phyloP scores from a whole-genome alignment of 2,329 filamentous ascomycete species.

The Endothia cerciana region DNA sequence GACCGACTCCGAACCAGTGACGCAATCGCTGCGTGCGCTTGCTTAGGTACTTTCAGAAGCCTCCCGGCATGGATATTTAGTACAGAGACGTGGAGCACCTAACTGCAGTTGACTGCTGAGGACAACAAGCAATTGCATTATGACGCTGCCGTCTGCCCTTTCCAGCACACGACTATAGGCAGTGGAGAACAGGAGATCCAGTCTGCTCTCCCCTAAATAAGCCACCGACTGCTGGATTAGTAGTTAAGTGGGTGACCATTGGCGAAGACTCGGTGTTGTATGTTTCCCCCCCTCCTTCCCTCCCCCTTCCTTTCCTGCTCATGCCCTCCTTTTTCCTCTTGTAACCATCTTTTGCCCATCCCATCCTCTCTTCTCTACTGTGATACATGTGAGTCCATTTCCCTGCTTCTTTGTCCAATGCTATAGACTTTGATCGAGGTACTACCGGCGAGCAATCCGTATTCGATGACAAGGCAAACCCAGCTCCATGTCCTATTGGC shows the following conservation, averaged over 20 bases:
- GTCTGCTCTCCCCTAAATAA: slow-evolving; percentile 9
- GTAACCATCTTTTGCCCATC: background rate
- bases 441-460: no score
- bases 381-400: no score
- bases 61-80: background rate
- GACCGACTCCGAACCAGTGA: slow-evolving; percentile 6
- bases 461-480: no score
- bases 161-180: background rate
- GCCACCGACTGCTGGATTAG: slow-evolving; percentile 4
- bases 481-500: no score
- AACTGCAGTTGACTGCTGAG: background rate
- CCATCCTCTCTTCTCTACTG: no score
- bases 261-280: slow-evolving; percentile 25
- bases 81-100: background rate
- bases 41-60: background rate
- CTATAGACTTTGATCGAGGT: no score
- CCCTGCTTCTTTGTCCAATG: no score
- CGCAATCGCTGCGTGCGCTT: slow-evolving; percentile 6
- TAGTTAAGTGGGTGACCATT: slow-evolving; percentile 30
- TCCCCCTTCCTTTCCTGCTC: no score
- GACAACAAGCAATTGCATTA: background rate
- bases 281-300: background rate
- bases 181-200: slow-evolving; percentile 2
- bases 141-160: background rate
- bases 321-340: background rate